phyloP scores from a whole-genome alignment of 331 rosid species.

The Malus hybrid region DNA sequence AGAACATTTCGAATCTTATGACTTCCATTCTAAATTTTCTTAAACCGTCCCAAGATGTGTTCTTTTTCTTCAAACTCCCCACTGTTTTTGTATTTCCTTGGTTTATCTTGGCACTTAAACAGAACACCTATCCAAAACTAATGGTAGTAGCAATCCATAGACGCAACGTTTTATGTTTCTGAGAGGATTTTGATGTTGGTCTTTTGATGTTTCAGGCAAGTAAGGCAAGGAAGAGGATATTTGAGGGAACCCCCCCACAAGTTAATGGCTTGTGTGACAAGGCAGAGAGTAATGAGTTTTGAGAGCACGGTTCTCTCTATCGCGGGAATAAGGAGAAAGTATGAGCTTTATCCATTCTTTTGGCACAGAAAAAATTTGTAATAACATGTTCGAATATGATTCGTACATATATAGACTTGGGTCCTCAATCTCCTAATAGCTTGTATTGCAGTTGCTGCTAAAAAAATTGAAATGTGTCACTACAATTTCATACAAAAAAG shows the following conservation, averaged over 20 bases:
- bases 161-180: too few relatives aligned
- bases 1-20: neutral
- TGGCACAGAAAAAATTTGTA: neutral
- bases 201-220: conserved; percentile 12
- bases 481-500: too few relatives aligned
- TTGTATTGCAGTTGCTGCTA: neutral
- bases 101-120: too few relatives aligned
- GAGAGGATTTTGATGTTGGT: neutral
- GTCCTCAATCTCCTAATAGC: neutral
- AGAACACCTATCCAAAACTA: too few relatives aligned
- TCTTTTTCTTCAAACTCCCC: neutral
- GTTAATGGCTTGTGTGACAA: conserved; percentile 10
- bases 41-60: neutral
- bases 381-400: neutral
- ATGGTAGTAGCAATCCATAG: too few relatives aligned
- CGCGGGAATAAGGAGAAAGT: neutral
- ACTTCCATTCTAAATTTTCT: neutral
- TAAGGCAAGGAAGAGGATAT: conserved; percentile 42
- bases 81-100: too few relatives aligned
- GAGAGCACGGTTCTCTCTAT: neutral
- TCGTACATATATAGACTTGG: neutral
- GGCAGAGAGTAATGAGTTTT: neutral
- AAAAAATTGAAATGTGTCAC: too few relatives aligned
- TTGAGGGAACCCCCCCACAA: conserved; percentile 16
- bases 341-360: neutral